Evolutionary conservation across 441 rosid genomes (phyloP), one percentile per base, ranked within the genome.

Genomic region (Populus hybrid): DNA sequence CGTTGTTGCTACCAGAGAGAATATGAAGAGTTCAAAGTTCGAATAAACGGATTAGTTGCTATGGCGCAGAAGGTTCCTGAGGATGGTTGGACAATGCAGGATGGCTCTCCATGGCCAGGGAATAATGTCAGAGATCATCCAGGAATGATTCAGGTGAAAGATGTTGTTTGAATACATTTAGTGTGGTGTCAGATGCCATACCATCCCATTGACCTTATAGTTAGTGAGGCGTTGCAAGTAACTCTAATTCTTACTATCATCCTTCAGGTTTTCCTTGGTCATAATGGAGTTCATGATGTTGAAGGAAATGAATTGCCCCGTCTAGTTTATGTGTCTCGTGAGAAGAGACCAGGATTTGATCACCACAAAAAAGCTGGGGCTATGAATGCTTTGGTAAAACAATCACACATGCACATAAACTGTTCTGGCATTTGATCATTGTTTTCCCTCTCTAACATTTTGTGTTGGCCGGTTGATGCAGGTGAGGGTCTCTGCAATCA

Each of bases 1-100:
- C 18, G 59, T 40, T 10, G 67, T 46, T 70, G 67, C n/a, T 21
- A 57, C 50, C 89, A 94, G 99, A 94, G 99, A 85, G 97, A 95
- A 63, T 95, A 95, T 73, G 99, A 95, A 84, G 97, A 94, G 50
- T 95, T 94, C 76, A 95, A 91, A 81, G 89, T 95, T 72, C 83
- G 90, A 68, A 92, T 95, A 83, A 95, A 95, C 79, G 91, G 93
- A 42, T 83, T 95, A 73, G 98, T 94, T 78, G 84, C 97, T n/a
- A 91, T 81, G 72, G 98, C 99, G 70, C 93, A 88, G 78, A 95
- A 95, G 91, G 97, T 91, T 77, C 99, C 99, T 4, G 99, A 95
- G 79, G 98, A 95, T 34, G 99, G 99, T 78, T 96, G 99, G 99
- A 94, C 98, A 11, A 94, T 96, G 99, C 99, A 96, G 87, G 98